These are phyloP conservation scores for Hura crepitans DNA, from an alignment of 441 rosid species.

Conservation along the genomic window DNA sequence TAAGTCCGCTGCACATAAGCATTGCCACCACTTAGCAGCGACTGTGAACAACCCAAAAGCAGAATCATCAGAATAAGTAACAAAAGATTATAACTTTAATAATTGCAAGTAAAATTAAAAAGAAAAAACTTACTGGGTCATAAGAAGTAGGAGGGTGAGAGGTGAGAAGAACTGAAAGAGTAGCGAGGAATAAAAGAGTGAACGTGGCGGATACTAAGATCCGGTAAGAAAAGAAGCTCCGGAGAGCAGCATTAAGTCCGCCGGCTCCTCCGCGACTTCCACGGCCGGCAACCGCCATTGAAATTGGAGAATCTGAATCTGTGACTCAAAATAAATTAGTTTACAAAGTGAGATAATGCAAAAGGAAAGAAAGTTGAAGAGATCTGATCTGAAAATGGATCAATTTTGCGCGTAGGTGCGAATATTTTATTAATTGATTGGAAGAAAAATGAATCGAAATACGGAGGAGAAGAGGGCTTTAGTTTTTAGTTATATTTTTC, in stretches of 20 bases:
- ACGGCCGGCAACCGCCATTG: constrained; percentile 75
- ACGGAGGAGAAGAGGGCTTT: neutral
- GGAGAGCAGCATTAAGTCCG: constrained; percentile 42
- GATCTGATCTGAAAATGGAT: constrained; percentile 3
- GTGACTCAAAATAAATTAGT: neutral
- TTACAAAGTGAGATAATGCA: neutral
- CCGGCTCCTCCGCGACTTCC: constrained; percentile 58
- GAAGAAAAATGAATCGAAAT: neutral
- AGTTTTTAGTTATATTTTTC: neutral
- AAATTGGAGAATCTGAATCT: constrained; percentile 8
- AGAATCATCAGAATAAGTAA: neutral
- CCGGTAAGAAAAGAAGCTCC: constrained; percentile 67
- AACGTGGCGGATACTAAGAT: constrained; percentile 80
- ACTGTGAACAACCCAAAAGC: constrained; percentile 28
- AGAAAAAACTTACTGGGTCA: constrained; percentile 40
- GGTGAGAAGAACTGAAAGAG: constrained; percentile 68
- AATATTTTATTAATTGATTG: neutral
- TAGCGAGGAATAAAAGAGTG: constrained; percentile 74
- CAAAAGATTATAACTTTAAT: neutral
- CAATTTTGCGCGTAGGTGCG: constrained; percentile 7
- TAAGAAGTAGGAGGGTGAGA: constrained; percentile 39
- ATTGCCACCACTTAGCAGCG: constrained; percentile 49
- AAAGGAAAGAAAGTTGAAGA: neutral
- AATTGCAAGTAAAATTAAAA: constrained; percentile 3
- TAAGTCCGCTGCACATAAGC: constrained; percentile 64